Conservation (phyloP, 176 grass and related monocot genomes). For the Puccinellia tenuiflora region DNA sequence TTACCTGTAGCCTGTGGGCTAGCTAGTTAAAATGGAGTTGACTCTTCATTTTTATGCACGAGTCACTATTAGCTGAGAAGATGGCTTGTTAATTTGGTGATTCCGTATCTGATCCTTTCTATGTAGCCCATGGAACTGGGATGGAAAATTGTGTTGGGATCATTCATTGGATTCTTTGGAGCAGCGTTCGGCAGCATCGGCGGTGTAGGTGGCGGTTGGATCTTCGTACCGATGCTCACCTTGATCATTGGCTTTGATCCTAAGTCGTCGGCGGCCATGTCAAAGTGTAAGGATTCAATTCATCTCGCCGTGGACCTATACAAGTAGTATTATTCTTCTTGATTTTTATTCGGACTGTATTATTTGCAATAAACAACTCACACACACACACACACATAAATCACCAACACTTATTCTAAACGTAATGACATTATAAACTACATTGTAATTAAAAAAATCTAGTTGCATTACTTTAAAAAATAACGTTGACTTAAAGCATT, state of each 20-base stretch:
- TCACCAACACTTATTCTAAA: not conserved
- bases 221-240: conserved; percentile 62
- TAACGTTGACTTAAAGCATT: not conserved
- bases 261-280: conserved; percentile 51
- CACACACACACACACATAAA: not conserved
- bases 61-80: too few species aligned
- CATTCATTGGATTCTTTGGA: conserved; percentile 46
- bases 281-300: conserved; percentile 40
- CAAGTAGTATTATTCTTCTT: not conserved
- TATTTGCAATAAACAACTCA: not conserved
- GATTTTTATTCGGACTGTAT: not conserved
- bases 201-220: conserved; percentile 48
- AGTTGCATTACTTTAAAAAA: not conserved
- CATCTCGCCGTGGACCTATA: not conserved
- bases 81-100: too few species aligned
- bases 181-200: conserved; percentile 59
- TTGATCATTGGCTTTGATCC: conserved; percentile 60
- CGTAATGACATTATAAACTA: not conserved
- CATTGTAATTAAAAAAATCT: not conserved
- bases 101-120: not conserved
- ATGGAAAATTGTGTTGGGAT: conserved; percentile 46
- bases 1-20: too few species aligned
- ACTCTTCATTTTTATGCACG: too few species aligned
- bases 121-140: conserved; percentile 37
- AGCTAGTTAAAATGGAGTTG: too few species aligned